Evolutionary conservation across 306 rosid species (phyloP), one percentile per base, ranked within the genome.

Genomic region (Gastrolobium bilobum): DNA sequence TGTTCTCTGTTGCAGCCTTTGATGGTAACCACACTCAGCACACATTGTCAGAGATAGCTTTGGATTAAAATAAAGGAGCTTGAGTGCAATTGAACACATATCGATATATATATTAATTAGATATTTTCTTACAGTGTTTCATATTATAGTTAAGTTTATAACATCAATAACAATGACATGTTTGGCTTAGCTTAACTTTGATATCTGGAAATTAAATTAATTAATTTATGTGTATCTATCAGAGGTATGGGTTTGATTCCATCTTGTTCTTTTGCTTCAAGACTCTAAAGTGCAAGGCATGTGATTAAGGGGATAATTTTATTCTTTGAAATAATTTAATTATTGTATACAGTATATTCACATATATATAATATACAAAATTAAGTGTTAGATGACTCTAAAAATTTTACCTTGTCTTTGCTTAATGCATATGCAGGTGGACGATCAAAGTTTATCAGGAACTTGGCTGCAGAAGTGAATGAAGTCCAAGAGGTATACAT

Each of bases 371-470:
- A 3, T 14, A 11, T 7, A 57, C 7, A 62, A 37, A 46, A 20
- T 39, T 68, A 47, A 50, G 3, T 65, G 53, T 53, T 43, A 3
- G 7, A 72, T 72, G 30, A 13, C 20, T 11, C 10, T 6, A 5
- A 26, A 37, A 70, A 2, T 0, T 2, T 59, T 62, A 65, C 69
- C 63, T 72, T 71, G 35, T 69, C n/a, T 60, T 52, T 50, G 66
- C 7, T 62, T 69, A 58, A 69, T 75, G 80, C 59, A 69, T 70
- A 5, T 82, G 85, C 84, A 92, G 97, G 85, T 60, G 26, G 91
- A 79, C 68, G 84, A 62, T 61, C 87, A 73, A 84, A 85, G 73
- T 63, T 74, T 65, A 73, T 84, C 47, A 82, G 30, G 51, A 57
- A 78, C 77, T 76, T 81, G 61, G 68, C 61, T 20, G 61, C 38